These are phyloP conservation scores for Pulicaria dysenterica DNA, from an alignment of 129 eudicot species.

Conservation along the genomic window DNA sequence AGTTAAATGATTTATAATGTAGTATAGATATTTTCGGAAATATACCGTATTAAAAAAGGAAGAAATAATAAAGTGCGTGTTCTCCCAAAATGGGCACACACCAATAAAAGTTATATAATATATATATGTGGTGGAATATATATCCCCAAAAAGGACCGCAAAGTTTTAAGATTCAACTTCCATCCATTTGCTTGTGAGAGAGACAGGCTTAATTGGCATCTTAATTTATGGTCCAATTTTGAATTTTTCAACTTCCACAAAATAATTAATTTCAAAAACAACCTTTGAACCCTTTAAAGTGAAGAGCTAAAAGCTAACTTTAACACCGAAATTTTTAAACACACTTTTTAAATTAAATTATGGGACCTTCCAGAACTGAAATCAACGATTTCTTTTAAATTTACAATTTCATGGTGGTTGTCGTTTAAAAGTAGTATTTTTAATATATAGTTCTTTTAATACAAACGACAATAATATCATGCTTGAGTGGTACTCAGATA, in stretches of 20 bases:
- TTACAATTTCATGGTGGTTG: too few species aligned
- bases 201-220: constrained; percentile 34
- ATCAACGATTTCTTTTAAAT: too few species aligned
- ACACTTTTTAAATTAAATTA: too few species aligned
- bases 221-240: constrained; percentile 34
- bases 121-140: constrained; percentile 27
- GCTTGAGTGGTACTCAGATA: too few species aligned
- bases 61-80: background rate
- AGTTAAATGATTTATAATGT: too few species aligned
- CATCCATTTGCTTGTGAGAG: constrained; percentile 36
- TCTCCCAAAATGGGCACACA: constrained; percentile 44
- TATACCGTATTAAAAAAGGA: background rate
- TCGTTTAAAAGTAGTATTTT: too few species aligned
- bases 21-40: too few species aligned
- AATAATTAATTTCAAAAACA: constrained; percentile 22
- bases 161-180: constrained; percentile 38
- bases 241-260: constrained; percentile 31
- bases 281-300: background rate
- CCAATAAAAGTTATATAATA: constrained; percentile 15
- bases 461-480: too few species aligned
- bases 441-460: too few species aligned
- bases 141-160: constrained; percentile 32
- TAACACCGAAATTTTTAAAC: too few species aligned
- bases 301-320: too few species aligned
- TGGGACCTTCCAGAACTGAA: too few species aligned